Conservation (phyloP, 1,284 basidiomycete genomes). For the Pulveroboletus sp. region DNA sequence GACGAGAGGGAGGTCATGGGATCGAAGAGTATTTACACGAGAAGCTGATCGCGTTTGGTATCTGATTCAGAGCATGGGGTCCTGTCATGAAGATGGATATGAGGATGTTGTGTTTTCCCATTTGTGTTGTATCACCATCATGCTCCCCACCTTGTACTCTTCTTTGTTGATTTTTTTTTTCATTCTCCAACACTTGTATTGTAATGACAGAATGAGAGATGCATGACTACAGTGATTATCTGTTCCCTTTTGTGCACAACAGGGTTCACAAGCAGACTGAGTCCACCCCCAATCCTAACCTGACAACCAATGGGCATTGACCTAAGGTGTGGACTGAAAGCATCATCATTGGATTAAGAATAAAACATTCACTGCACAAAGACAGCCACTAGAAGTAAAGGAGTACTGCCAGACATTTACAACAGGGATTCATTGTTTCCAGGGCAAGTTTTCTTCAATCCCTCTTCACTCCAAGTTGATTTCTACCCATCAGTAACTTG, state of each 20-base stretch:
- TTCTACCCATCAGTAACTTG: too few species aligned
- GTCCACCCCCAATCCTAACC: slow-evolving; percentile 63
- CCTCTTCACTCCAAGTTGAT: too few species aligned
- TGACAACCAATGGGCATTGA: too few species aligned
- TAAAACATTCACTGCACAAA: too few species aligned
- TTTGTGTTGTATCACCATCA: slow-evolving; percentile 10
- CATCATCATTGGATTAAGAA: too few species aligned
- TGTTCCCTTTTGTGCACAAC: slow-evolving; percentile 60
- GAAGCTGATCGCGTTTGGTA: slow-evolving; percentile 78
- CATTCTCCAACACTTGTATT: background rate
- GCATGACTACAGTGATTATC: slow-evolving; percentile 15
- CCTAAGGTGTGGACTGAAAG: too few species aligned
- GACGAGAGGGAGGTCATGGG: slow-evolving; percentile 78
- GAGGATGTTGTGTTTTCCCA: background rate
- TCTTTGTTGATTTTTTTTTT: background rate
- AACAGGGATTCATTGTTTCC: too few species aligned
- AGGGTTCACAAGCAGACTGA: slow-evolving; percentile 75
- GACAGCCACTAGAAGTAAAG: too few species aligned
- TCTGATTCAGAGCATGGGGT: slow-evolving; percentile 31
- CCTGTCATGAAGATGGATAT: background rate
- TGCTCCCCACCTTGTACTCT: background rate
- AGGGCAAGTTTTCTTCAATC: too few species aligned
- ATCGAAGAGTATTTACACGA: slow-evolving; percentile 84
- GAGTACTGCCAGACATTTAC: too few species aligned
- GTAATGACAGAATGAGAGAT: background rate